Base-by-base conservation (phyloP, 2,329 filamentous ascomycete species). In the Lasiodiplodia hormozganensis region DNA sequence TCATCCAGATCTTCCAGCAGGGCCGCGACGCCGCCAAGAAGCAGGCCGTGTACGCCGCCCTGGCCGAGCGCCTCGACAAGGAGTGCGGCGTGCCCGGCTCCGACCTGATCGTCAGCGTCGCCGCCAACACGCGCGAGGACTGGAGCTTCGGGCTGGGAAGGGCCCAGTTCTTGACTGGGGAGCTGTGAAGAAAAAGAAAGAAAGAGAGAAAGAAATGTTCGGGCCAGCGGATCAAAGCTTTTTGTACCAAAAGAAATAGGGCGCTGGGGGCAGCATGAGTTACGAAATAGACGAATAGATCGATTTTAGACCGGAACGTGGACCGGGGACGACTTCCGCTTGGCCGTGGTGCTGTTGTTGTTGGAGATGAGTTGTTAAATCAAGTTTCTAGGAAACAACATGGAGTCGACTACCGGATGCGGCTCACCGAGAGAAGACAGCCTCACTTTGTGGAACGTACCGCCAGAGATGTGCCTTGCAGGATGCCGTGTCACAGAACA, bases 1-100 rank as follows among this genome's bases (percentile, higher is more conserved):
- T 77, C 69, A 74, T 77, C 38, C 76, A 78, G 56, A 74, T 77
- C 40, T 76, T 77, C 69, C 76, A 77, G 69, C 76, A 76, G 62
- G 76, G 76, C 0, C 72, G 76, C 21, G 68, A 73, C 43, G 73
- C 70, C 7, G 68, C 71, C 40, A 71, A 71, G 58, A 78, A 78
- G 68, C 72, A 76, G 60, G 66, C 49, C 2, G 47, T 74, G 7
- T 77, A 76, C 56, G 68, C 69, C 10, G 69, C 68, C 1, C 40
- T 77, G 34, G 74, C 74, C 6, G 73, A 75, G 34, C 49, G 67
- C 16, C 60, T 76, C 67, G 70, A 71, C 49, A 58, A 65, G 18
- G 69, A 74, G 57, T 73, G 71, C 40, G 73, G 71, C 14, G 25
- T 77, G 0, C 67, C 72, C 34, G 71, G 71, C 1, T 65, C 72